phyloP scores from a whole-genome alignment of 2,329 filamentous ascomycete species.

The Apiospora aurea region DNA sequence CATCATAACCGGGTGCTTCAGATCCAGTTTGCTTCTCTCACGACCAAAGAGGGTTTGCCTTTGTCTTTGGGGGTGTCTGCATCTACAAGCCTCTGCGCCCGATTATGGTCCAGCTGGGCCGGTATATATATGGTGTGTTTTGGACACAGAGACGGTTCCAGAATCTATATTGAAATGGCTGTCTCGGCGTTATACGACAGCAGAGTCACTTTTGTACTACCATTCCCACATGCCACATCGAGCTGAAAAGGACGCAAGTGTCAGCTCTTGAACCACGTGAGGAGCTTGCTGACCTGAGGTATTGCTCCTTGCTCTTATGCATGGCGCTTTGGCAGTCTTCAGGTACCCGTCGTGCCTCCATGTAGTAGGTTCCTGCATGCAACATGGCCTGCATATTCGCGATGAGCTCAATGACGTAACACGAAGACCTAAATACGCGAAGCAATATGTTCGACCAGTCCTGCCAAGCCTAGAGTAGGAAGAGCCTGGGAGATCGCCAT shows the following conservation, averaged over 20 bases:
- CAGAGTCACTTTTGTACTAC: background rate
- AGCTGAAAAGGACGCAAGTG: background rate
- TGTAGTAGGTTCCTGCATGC: background rate
- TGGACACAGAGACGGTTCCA: constrained; percentile 18
- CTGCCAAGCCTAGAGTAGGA: background rate
- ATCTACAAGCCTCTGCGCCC: background rate
- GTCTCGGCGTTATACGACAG: constrained; percentile 2
- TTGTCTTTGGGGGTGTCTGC: background rate
- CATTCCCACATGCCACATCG: background rate
- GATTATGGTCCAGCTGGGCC: background rate
- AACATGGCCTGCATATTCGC: background rate
- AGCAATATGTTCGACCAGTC: background rate
- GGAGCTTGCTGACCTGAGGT: background rate
- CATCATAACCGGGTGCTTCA: too few relatives aligned
- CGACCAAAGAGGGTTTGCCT: background rate
- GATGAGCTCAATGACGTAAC: background rate
- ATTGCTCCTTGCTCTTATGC: too few relatives aligned
- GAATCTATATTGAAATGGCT: background rate
- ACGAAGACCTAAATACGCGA: background rate
- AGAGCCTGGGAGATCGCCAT: background rate
- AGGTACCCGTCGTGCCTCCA: background rate
- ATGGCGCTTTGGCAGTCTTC: background rate
- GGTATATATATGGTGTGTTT: background rate
- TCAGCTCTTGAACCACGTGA: background rate
- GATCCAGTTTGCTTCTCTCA: too few relatives aligned